Evolutionary conservation across 371 early-diverging fungal genomes (phyloP).

Genomic region (Mortierella sp.): DNA sequence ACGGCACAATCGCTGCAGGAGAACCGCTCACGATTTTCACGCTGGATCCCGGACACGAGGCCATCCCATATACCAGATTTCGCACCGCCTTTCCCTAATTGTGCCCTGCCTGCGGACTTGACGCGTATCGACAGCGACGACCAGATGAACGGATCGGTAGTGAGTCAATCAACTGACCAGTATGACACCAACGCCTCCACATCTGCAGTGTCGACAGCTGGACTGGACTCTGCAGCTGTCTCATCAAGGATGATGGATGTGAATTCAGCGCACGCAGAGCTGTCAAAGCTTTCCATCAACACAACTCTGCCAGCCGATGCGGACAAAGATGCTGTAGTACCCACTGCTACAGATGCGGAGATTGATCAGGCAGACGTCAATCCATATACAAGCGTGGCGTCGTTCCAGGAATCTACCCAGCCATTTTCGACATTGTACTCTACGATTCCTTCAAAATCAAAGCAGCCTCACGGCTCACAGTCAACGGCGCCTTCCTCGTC

Average conservation of each 20-base stretch:
- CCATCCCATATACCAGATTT: conserved; percentile 49
- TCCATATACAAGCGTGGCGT: conserved; percentile 67
- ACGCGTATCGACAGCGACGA: conserved; percentile 20
- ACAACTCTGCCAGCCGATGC: conserved; percentile 12
- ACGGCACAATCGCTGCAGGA: conserved; percentile 1
- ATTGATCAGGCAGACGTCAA: conserved; percentile 38
- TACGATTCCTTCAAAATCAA: conserved; percentile 23
- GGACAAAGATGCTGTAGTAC: not conserved
- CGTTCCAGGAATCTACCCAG: conserved; percentile 65
- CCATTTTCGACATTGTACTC: conserved; percentile 38
- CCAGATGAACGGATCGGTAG: not conserved
- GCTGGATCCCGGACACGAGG: conserved; percentile 44
- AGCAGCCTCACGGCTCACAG: not conserved
- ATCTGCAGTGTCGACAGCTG: conserved; percentile 23
- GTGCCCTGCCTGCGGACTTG: conserved; percentile 22
- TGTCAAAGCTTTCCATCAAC: conserved; percentile 27
- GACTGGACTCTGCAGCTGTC: conserved; percentile 21
- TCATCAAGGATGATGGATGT: not conserved
- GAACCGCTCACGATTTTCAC: conserved; percentile 4
- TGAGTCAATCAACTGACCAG: conserved; percentile 9
- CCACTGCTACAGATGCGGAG: not conserved
- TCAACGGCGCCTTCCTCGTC: not conserved
- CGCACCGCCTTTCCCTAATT: conserved; percentile 51
- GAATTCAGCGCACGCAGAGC: not conserved
- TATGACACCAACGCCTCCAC: conserved; percentile 11